Evolutionary conservation across 805 yeast species (phyloP).

Genomic region (Isabelozyma rhagii): DNA sequence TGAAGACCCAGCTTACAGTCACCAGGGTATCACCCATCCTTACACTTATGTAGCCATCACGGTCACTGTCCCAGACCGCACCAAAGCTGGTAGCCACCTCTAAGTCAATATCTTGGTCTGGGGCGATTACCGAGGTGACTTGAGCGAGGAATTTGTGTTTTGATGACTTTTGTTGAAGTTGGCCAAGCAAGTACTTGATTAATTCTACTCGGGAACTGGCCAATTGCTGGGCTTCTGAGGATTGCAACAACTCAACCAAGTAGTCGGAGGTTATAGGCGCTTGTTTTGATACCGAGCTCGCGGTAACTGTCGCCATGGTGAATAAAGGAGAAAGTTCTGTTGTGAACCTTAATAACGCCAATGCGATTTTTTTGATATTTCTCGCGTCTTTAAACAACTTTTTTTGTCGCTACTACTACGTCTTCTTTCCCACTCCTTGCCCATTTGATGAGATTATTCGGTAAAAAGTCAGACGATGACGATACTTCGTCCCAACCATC

Average conservation of each 20-base stretch:
- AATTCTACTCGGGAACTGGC: conserved; percentile 16
- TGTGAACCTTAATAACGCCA: no score
- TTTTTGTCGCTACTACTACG: neutral
- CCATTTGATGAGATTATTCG: neutral
- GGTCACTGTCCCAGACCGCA: conserved; percentile 53
- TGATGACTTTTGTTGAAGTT: conserved; percentile 44
- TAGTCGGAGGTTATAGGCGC: conserved; percentile 17
- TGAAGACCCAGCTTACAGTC: conserved; percentile 2
- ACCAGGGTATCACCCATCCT: conserved; percentile 15
- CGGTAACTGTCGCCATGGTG: neutral
- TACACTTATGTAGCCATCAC: conserved; percentile 50
- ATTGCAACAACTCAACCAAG: conserved; percentile 8
- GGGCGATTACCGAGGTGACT: conserved; percentile 29
- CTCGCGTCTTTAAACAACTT: neutral
- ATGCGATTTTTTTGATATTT: neutral
- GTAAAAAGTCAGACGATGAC: conserved; percentile 7
- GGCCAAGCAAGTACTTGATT: conserved; percentile 27
- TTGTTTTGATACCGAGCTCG: conserved; percentile 10
- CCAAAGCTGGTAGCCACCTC: conserved; percentile 42
- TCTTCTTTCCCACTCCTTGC: neutral
- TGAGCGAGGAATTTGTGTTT: conserved; percentile 56
- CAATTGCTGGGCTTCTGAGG: neutral
- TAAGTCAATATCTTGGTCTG: conserved; percentile 12
- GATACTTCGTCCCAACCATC: conserved; percentile 13
- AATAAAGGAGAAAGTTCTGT: neutral